Evolutionary conservation across 2,329 filamentous ascomycete species (phyloP).

Genomic region (Phaeophleospora eucalypticola): DNA sequence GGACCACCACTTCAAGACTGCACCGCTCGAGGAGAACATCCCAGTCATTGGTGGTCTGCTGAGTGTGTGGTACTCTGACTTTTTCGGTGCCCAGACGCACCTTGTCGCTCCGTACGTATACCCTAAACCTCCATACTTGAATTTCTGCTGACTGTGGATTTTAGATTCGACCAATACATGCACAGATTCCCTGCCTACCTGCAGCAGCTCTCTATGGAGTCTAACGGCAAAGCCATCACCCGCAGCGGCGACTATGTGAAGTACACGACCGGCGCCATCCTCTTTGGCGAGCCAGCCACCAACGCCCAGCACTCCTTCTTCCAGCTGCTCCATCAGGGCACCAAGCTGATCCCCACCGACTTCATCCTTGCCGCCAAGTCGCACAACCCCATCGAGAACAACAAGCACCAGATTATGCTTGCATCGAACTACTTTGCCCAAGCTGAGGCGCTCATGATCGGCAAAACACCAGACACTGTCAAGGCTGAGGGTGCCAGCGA

Average conservation of each 20-base stretch:
- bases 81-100: slow-evolving; percentile 97
- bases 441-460: slow-evolving; percentile 81
- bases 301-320: slow-evolving; percentile 99
- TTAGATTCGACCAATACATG: slow-evolving; percentile 94
- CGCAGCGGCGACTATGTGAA: slow-evolving; percentile 83
- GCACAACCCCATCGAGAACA: slow-evolving; percentile 89
- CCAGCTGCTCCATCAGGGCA: slow-evolving; percentile 98
- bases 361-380: slow-evolving; percentile 96
- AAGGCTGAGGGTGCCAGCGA: slow-evolving; percentile 69
- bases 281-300: slow-evolving; percentile 97
- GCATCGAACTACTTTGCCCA: slow-evolving; percentile 90
- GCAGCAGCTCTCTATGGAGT: slow-evolving; percentile 99
- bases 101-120: slow-evolving; percentile 83
- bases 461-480: slow-evolving; percentile 77
- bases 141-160: slow-evolving; percentile 19
- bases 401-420: slow-evolving; percentile 95
- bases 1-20: slow-evolving; percentile 95
- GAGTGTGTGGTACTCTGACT: slow-evolving; percentile 98
- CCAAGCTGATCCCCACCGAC: slow-evolving; percentile 96
- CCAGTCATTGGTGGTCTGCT: slow-evolving; percentile 85
- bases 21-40: slow-evolving; percentile 91
- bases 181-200: slow-evolving; percentile 99
- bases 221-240: slow-evolving; percentile 95
- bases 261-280: slow-evolving; percentile 92
- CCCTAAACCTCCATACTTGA: slow-evolving; percentile 3